A percentile compares a stretch with the other conserved stretches of the same genome.
Evolutionary conservation across 139 green algal species (phyloP).

Genomic region (Asterochloris sp.): DNA sequence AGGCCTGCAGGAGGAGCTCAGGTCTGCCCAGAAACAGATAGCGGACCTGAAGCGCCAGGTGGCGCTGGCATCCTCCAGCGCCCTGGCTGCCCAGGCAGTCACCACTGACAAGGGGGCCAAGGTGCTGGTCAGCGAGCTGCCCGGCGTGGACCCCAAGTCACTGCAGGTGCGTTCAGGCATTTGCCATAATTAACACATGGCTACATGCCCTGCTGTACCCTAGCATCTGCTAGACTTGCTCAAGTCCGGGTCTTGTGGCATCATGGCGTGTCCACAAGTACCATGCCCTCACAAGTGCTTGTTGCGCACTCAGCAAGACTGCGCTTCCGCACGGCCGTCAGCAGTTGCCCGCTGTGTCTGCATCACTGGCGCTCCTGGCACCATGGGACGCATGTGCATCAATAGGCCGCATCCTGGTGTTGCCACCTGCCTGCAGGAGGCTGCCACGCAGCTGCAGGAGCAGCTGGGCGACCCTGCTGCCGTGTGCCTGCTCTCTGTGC

Average conservation of each 20-base stretch:
- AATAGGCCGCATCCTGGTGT: conserved; percentile 18
- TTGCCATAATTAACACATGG: neutral
- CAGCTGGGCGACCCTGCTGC: conserved; percentile 63
- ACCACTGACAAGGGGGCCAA: conserved; percentile 31
- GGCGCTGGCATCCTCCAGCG: conserved; percentile 61
- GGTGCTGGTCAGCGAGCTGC: conserved; percentile 70
- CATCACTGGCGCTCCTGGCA: too few relatives aligned
- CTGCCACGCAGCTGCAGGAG: conserved; percentile 56
- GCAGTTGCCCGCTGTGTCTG: too few relatives aligned
- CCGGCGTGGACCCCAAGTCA: conserved; percentile 70
- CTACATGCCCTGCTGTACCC: neutral
- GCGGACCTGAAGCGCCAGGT: conserved; percentile 58
- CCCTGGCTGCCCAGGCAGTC: conserved; percentile 38
- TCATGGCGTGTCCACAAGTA: too few relatives aligned
- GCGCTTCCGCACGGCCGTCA: too few relatives aligned
- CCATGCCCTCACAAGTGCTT: too few relatives aligned
- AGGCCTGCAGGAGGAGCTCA: conserved; percentile 63
- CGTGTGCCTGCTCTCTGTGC: conserved; percentile 65
- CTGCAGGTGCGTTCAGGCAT: conserved; percentile 36
- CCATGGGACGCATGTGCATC: too few relatives aligned
- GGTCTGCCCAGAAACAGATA: conserved; percentile 57
- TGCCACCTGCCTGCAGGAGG: conserved; percentile 42
- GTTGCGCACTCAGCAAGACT: too few relatives aligned
- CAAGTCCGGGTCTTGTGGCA: too few relatives aligned
- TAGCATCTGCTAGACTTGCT: too few relatives aligned